phyloP scores from a whole-genome alignment of 2,329 filamentous ascomycete species.

The Cladosporium sp. region DNA sequence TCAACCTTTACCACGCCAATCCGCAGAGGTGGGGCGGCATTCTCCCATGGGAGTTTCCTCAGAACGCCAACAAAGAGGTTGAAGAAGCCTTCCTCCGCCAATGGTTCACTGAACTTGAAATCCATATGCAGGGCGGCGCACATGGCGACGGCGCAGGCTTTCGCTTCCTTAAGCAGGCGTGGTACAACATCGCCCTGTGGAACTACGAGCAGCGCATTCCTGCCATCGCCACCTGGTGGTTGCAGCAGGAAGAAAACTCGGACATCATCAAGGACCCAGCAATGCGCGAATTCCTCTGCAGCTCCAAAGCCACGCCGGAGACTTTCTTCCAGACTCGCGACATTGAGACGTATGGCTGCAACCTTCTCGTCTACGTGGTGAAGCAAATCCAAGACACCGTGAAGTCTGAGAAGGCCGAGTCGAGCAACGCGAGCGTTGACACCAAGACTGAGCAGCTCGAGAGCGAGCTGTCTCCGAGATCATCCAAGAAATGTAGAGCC shows the following conservation, averaged over 20 bases:
- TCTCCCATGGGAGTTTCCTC: constrained; percentile 32
- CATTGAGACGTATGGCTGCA: constrained; percentile 13
- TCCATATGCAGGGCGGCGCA: constrained; percentile 26
- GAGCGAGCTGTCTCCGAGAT: too few relatives aligned
- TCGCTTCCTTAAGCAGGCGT: constrained; percentile 34
- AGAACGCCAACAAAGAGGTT: constrained; percentile 20
- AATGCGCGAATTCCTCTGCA: constrained; percentile 20
- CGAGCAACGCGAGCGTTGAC: neutral
- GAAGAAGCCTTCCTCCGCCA: constrained; percentile 30
- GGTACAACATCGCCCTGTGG: constrained; percentile 28
- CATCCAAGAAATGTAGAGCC: too few relatives aligned
- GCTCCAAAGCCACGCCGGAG: constrained; percentile 16
- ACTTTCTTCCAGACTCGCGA: constrained; percentile 24
- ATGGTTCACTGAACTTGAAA: constrained; percentile 25
- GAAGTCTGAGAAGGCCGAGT: neutral
- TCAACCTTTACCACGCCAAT: constrained; percentile 23
- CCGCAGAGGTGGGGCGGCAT: constrained; percentile 24
- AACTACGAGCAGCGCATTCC: constrained; percentile 27
- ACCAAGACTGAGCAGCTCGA: neutral
- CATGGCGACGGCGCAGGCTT: constrained; percentile 21
- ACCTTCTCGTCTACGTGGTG: constrained; percentile 15
- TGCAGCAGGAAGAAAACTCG: constrained; percentile 19
- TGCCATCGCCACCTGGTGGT: constrained; percentile 22
- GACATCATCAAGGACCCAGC: constrained; percentile 19
- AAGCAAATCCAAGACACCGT: constrained; percentile 15